phyloP scores from a whole-genome alignment of 2,329 filamentous ascomycete genomes.

The Gremmenia infestans region DNA sequence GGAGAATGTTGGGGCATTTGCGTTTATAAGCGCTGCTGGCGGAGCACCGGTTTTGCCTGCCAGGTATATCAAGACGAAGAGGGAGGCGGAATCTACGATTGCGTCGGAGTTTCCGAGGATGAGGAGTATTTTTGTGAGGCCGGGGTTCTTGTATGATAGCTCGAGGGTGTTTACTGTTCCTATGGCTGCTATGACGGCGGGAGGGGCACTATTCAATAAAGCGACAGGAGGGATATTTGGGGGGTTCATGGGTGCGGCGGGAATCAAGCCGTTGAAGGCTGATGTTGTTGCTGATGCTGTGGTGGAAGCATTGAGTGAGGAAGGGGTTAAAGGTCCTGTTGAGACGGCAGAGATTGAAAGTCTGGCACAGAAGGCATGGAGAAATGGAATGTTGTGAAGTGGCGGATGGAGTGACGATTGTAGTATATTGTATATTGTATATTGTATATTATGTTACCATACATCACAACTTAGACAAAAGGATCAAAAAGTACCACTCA shows the following conservation, averaged over 20 bases:
- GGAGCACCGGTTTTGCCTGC: conserved; percentile 79
- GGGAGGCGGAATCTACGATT: conserved; percentile 80
- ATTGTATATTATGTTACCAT: background rate
- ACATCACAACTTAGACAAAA: background rate
- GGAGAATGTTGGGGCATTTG: conserved; percentile 64
- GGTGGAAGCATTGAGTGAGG: conserved; percentile 78
- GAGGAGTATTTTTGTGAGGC: conserved; percentile 76
- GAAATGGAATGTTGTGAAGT: conserved; percentile 69
- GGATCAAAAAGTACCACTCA: conserved; percentile 1
- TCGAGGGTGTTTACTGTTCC: conserved; percentile 78
- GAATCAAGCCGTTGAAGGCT: conserved; percentile 79
- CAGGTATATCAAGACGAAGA: conserved; percentile 86
- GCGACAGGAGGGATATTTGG: conserved; percentile 71
- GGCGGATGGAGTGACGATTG: conserved; percentile 1
- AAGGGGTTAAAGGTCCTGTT: conserved; percentile 66
- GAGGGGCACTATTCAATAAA: conserved; percentile 71
- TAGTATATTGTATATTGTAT: too few relatives aligned
- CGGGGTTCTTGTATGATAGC: conserved; percentile 85
- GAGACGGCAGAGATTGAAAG: conserved; percentile 77
- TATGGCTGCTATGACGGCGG: conserved; percentile 71
- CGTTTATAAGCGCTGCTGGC: conserved; percentile 83
- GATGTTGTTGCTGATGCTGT: conserved; percentile 85
- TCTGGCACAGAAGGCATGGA: conserved; percentile 78
- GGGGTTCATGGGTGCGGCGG: conserved; percentile 74
- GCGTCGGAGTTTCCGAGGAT: conserved; percentile 66